A percentile compares a stretch with the other conserved stretches of the same genome.
Evolutionary conservation across 495 filamentous ascomycete genomes (phyloP).

Genomic region (Neurospora sp.): DNA sequence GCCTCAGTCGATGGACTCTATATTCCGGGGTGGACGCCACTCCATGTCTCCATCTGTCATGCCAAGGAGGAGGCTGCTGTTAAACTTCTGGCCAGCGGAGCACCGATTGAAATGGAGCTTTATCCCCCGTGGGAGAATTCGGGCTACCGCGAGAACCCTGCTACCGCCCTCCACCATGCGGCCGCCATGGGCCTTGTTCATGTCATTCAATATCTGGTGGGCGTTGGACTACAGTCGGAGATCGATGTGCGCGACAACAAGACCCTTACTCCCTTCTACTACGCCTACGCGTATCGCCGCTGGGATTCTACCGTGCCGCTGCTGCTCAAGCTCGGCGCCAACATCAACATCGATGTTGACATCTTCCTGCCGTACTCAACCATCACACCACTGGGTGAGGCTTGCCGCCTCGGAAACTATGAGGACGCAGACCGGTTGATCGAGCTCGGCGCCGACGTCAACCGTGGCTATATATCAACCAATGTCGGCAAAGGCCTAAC

Average conservation of each 20-base stretch:
- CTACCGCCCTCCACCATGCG: constrained; percentile 22
- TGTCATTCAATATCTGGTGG: constrained; percentile 16
- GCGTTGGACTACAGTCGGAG: constrained; percentile 16
- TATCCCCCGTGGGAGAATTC: neutral
- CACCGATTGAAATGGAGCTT: constrained; percentile 18
- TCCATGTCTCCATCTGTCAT: constrained; percentile 31
- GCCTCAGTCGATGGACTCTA: neutral
- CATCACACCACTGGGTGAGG: constrained; percentile 28
- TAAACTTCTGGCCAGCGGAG: constrained; percentile 23
- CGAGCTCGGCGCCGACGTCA: constrained; percentile 22
- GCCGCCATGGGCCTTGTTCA: constrained; percentile 15
- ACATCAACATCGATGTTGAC: constrained; percentile 21
- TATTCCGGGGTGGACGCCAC: constrained; percentile 21
- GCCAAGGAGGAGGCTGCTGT: constrained; percentile 18
- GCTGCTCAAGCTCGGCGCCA: constrained; percentile 22
- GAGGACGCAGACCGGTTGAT: constrained; percentile 21
- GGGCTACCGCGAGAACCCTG: neutral
- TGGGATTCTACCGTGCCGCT: constrained; percentile 23
- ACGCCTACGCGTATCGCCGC: constrained; percentile 24
- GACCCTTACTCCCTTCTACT: constrained; percentile 24
- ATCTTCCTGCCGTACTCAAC: constrained; percentile 24
- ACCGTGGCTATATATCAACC: constrained; percentile 15
- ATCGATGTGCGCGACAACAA: constrained; percentile 19
- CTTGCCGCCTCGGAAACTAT: constrained; percentile 24
- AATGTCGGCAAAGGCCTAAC: constrained; percentile 10